Conservation (phyloP, 1,284 basidiomycete genomes). For the Fistulina hepatica region DNA sequence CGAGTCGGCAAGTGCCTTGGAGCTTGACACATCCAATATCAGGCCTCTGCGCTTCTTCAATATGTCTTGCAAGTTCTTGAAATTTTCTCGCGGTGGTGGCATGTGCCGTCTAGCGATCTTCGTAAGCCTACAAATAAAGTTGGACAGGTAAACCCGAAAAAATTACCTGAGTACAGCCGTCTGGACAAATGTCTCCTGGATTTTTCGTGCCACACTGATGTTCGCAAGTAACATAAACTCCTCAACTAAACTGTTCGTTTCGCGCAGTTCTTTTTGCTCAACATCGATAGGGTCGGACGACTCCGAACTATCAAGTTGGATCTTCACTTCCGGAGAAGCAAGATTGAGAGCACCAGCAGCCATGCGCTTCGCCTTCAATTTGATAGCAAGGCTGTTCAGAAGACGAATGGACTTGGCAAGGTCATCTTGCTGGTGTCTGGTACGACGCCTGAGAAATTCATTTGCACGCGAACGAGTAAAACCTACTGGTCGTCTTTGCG, state of each 20-base stretch:
- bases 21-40: slow-evolving; percentile 85
- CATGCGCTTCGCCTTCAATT: slow-evolving; percentile 84
- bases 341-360: slow-evolving; percentile 92
- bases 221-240: slow-evolving; percentile 99
- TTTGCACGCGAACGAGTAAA: slow-evolving; percentile 1
- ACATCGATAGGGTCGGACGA: slow-evolving; percentile 95
- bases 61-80: slow-evolving; percentile 94
- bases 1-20: slow-evolving; percentile 82
- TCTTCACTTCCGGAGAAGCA: slow-evolving; percentile 96
- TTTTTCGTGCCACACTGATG: slow-evolving; percentile 85
- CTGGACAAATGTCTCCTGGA: slow-evolving; percentile 91
- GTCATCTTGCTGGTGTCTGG: slow-evolving; percentile 66
- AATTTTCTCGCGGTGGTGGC: slow-evolving; percentile 88
- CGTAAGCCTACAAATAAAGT: slow-evolving; percentile 4
- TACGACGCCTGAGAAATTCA: neutral
- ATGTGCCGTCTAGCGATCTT: slow-evolving; percentile 67
- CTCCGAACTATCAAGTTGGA: slow-evolving; percentile 88
- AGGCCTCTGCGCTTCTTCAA: slow-evolving; percentile 79
- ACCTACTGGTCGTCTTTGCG: slow-evolving; percentile 86
- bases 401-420: slow-evolving; percentile 86
- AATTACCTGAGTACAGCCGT: slow-evolving; percentile 90
- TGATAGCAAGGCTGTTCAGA: slow-evolving; percentile 80
- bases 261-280: slow-evolving; percentile 86
- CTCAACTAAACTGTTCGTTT: slow-evolving; percentile 96
- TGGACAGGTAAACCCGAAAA: slow-evolving; percentile 13